These are phyloP conservation scores for Leccinum subgranulosum DNA, from an alignment of 768 basidiomycete species.

Conservation along the genomic window DNA sequence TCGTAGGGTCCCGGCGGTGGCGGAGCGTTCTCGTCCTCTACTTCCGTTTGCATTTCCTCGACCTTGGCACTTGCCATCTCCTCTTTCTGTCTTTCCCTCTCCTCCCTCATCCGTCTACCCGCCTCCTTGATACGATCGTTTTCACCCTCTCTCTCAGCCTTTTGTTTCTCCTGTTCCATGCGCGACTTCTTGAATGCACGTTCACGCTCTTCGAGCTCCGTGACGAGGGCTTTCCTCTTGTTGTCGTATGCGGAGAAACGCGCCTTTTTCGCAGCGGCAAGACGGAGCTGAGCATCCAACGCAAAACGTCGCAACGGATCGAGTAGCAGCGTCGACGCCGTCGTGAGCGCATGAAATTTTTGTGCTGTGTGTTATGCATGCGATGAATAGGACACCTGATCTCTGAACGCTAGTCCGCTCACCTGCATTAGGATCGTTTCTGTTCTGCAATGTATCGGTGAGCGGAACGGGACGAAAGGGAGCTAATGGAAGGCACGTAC, in stretches of 20 bases:
- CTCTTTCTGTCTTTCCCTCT: slow-evolving; percentile 53
- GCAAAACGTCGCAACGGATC: slow-evolving; percentile 78
- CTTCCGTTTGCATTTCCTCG: slow-evolving; percentile 24
- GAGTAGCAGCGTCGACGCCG: slow-evolving; percentile 76
- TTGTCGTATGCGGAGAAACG: slow-evolving; percentile 68
- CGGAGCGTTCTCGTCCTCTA: slow-evolving; percentile 44
- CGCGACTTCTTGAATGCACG: slow-evolving; percentile 71
- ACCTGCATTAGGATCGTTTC: slow-evolving; percentile 79
- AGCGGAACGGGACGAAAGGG: slow-evolving; percentile 12
- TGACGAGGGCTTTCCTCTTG: slow-evolving; percentile 71
- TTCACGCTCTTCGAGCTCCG: slow-evolving; percentile 78
- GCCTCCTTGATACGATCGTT: slow-evolving; percentile 75
- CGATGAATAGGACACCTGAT: not conserved
- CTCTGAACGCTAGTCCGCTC: not conserved
- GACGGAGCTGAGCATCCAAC: slow-evolving; percentile 73
- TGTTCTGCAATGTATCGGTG: slow-evolving; percentile 48
- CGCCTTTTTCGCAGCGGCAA: slow-evolving; percentile 63
- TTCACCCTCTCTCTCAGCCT: slow-evolving; percentile 51
- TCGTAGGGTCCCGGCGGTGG: slow-evolving; percentile 65
- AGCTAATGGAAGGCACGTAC: slow-evolving; percentile 40
- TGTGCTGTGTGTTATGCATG: slow-evolving; percentile 40
- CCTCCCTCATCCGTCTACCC: slow-evolving; percentile 64
- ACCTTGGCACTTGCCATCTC: slow-evolving; percentile 39
- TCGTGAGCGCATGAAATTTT: slow-evolving; percentile 82
- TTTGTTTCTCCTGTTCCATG: slow-evolving; percentile 58